phyloP scores from a whole-genome alignment of 768 basidiomycete species.

The Mycena sanguinolenta region DNA sequence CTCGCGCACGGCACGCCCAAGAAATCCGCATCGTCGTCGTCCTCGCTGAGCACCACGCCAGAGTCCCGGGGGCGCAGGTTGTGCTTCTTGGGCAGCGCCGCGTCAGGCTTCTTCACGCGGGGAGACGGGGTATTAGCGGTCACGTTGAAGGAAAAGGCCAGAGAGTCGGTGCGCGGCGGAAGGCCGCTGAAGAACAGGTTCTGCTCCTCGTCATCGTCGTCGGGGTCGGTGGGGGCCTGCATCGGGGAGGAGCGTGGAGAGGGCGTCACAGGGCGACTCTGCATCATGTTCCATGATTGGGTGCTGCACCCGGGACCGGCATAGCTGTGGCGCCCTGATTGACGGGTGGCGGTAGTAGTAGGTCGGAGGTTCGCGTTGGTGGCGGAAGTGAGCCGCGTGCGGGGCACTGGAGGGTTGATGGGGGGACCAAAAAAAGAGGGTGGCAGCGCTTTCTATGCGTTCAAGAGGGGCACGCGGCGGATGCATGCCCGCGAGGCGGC shows the following conservation, averaged over 20 bases:
- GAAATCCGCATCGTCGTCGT: slow-evolving; percentile 63
- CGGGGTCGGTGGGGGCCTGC: slow-evolving; percentile 27
- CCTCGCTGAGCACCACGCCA: slow-evolving; percentile 72
- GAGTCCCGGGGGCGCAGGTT: slow-evolving; percentile 77
- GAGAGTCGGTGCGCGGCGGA: slow-evolving; percentile 51
- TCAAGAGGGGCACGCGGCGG: slow-evolving; percentile 56
- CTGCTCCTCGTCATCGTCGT: slow-evolving; percentile 61
- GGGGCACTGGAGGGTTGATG: slow-evolving; percentile 48
- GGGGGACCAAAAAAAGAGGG: slow-evolving; percentile 78
- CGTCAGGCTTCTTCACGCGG: slow-evolving; percentile 51
- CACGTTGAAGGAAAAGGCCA: slow-evolving; percentile 69
- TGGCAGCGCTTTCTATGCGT: slow-evolving; percentile 72
- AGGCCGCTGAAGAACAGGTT: slow-evolving; percentile 66
- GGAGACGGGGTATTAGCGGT: slow-evolving; percentile 72
- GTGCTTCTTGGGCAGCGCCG: slow-evolving; percentile 73
- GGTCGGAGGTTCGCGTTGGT: slow-evolving; percentile 39
- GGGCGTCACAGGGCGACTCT: slow-evolving; percentile 52
- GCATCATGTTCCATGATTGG: slow-evolving; percentile 56
- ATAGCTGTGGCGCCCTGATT: slow-evolving; percentile 73
- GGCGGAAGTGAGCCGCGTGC: slow-evolving; percentile 49
- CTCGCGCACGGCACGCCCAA: slow-evolving; percentile 68
- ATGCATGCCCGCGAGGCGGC: slow-evolving; percentile 60
- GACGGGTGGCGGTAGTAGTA: slow-evolving; percentile 40
- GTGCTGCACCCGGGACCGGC: slow-evolving; percentile 60
- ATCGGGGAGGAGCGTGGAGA: slow-evolving; percentile 69